phyloP scores from a whole-genome alignment of 208 protist genomes.

The Blechomonas ayalai region DNA sequence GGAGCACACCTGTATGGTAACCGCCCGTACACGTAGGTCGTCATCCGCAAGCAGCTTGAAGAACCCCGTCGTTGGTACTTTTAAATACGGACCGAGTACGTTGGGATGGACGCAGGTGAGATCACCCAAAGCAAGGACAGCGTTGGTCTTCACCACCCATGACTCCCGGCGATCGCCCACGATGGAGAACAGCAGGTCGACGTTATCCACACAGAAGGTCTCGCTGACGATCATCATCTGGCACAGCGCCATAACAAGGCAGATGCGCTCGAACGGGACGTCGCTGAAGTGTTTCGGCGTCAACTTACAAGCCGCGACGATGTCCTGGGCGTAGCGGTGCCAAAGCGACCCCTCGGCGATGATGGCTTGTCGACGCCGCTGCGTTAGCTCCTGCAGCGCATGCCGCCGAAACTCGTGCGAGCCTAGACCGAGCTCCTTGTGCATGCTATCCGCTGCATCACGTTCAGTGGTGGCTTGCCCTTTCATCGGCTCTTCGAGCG shows the following conservation, averaged over 20 bases:
- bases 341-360: slow-evolving; percentile 70
- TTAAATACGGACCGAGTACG: slow-evolving; percentile 71
- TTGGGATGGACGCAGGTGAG: slow-evolving; percentile 87
- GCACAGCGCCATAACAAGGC: slow-evolving; percentile 74
- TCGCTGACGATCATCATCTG: slow-evolving; percentile 83
- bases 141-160: slow-evolving; percentile 86
- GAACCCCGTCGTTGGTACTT: slow-evolving; percentile 63
- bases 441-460: slow-evolving; percentile 60
- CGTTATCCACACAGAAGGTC: slow-evolving; percentile 58
- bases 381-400: slow-evolving; percentile 71
- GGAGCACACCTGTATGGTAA: slow-evolving; percentile 89
- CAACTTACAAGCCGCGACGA: slow-evolving; percentile 45
- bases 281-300: slow-evolving; percentile 27
- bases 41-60: slow-evolving; percentile 81
- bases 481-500: slow-evolving; percentile 33
- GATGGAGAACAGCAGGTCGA: slow-evolving; percentile 75
- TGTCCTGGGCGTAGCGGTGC: slow-evolving; percentile 36
- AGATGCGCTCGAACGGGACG: slow-evolving; percentile 55
- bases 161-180: slow-evolving; percentile 63
- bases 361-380: slow-evolving; percentile 59
- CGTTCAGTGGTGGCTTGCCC: slow-evolving; percentile 9
- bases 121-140: slow-evolving; percentile 82
- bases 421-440: slow-evolving; percentile 79
- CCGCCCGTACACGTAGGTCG: slow-evolving; percentile 78
- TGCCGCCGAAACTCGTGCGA: slow-evolving; percentile 75